A percentile compares a stretch with the other conserved stretches of the same genome.
These are phyloP conservation scores for Penicillium expansum DNA, from an alignment of 2,329 filamentous ascomycete species.

Conservation along the genomic window DNA sequence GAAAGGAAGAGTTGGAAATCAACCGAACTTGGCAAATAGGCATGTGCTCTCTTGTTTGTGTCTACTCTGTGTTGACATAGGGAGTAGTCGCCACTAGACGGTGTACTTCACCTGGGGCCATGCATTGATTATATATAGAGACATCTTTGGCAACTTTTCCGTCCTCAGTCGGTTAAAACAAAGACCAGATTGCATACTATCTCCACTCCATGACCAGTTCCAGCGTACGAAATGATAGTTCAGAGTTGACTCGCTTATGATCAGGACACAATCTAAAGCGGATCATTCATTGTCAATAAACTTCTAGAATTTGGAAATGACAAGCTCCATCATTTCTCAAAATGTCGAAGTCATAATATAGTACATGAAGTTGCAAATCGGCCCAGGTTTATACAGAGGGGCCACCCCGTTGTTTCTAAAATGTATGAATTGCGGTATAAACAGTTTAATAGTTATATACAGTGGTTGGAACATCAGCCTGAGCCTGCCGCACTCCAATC, in stretches of 20 bases:
- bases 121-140: neutral
- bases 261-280: neutral
- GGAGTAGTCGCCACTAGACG: neutral
- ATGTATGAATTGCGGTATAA: neutral
- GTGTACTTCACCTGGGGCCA: neutral
- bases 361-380: neutral
- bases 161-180: neutral
- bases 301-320: neutral
- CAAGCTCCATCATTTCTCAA: neutral
- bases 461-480: neutral
- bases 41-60: neutral
- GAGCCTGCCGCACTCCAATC: conserved; percentile 32
- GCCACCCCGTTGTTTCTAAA: neutral
- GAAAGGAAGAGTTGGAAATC: neutral
- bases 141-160: neutral
- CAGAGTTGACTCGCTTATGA: neutral
- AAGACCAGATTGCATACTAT: neutral
- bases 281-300: neutral
- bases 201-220: neutral
- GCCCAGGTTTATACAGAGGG: neutral
- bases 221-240: neutral
- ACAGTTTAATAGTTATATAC: neutral
- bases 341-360: neutral
- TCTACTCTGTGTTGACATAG: neutral
- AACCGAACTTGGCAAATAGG: neutral